phyloP scores from a whole-genome alignment of 176 grass and related monocot genomes.

The Panicum miliaceum region DNA sequence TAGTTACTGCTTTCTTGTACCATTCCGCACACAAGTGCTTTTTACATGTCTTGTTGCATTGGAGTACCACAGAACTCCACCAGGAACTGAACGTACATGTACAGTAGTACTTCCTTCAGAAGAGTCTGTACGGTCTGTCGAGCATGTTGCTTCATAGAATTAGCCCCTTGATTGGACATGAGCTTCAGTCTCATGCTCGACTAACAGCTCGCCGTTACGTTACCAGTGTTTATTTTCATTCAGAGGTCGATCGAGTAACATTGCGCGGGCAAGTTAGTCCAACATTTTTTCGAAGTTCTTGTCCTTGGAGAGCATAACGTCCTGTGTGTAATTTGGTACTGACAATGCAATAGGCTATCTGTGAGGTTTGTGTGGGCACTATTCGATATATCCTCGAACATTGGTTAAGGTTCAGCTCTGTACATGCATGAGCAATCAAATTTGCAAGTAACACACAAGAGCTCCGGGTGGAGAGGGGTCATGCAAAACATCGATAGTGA shows the following conservation, averaged over 20 bases:
- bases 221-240: background rate
- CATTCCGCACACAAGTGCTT: background rate
- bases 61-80: background rate
- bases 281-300: background rate
- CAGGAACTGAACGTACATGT: conserved; percentile 4
- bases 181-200: background rate
- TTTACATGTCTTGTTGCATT: conserved; percentile 10
- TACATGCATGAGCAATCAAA: too few species aligned
- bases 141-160: background rate
- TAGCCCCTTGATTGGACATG: background rate
- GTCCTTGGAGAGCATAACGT: background rate
- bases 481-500: too few species aligned
- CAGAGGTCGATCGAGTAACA: background rate
- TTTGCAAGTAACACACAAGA: too few species aligned
- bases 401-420: too few species aligned
- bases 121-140: background rate
- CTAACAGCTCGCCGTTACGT: background rate
- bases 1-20: background rate
- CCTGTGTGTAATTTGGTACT: background rate
- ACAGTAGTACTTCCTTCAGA: conserved; percentile 11
- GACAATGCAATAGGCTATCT: background rate
- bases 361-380: too few species aligned
- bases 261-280: background rate
- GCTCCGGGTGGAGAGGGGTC: too few species aligned
- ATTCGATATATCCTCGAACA: too few species aligned